phyloP scores from a whole-genome alignment of 2,329 filamentous ascomycete species.

The Fusarium verticillioides region DNA sequence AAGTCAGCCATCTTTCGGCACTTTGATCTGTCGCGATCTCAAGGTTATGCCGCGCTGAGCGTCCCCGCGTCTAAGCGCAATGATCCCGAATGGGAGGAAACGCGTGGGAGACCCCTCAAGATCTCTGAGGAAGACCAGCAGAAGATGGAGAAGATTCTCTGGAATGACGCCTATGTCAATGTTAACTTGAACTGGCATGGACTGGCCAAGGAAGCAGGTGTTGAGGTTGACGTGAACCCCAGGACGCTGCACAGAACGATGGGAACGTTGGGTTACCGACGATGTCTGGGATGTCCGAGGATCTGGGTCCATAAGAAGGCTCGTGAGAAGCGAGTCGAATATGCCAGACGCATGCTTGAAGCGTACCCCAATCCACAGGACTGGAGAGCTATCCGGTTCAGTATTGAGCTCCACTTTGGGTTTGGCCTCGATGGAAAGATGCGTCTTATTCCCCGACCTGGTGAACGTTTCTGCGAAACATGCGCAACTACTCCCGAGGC shows the following conservation, averaged over 20 bases:
- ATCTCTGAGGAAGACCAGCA: slow-evolving; percentile 49
- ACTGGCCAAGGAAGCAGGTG: slow-evolving; percentile 49
- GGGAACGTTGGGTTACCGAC: slow-evolving; percentile 51
- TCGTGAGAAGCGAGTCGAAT: slow-evolving; percentile 49
- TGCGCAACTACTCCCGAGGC: slow-evolving; percentile 43
- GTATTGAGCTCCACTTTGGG: slow-evolving; percentile 52
- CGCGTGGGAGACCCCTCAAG: slow-evolving; percentile 51
- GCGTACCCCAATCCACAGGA: slow-evolving; percentile 46
- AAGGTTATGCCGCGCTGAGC: slow-evolving; percentile 53
- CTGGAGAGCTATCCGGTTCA: slow-evolving; percentile 51
- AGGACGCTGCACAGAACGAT: slow-evolving; percentile 52
- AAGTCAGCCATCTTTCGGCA: slow-evolving; percentile 55
- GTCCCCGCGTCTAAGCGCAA: slow-evolving; percentile 48
- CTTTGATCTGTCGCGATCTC: slow-evolving; percentile 52
- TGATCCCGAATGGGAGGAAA: slow-evolving; percentile 54
- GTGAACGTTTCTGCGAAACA: slow-evolving; percentile 48
- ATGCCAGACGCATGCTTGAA: slow-evolving; percentile 50
- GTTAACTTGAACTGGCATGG: slow-evolving; percentile 50
- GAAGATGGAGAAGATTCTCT: slow-evolving; percentile 53
- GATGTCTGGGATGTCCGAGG: slow-evolving; percentile 49
- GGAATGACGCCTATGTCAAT: slow-evolving; percentile 49
- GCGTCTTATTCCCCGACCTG: slow-evolving; percentile 49
- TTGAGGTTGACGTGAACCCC: slow-evolving; percentile 49
- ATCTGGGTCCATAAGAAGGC: slow-evolving; percentile 47
- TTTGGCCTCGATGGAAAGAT: slow-evolving; percentile 53